Base-by-base conservation (phyloP, 805 yeast genomes). In the Brettanomyces bruxellensis region DNA sequence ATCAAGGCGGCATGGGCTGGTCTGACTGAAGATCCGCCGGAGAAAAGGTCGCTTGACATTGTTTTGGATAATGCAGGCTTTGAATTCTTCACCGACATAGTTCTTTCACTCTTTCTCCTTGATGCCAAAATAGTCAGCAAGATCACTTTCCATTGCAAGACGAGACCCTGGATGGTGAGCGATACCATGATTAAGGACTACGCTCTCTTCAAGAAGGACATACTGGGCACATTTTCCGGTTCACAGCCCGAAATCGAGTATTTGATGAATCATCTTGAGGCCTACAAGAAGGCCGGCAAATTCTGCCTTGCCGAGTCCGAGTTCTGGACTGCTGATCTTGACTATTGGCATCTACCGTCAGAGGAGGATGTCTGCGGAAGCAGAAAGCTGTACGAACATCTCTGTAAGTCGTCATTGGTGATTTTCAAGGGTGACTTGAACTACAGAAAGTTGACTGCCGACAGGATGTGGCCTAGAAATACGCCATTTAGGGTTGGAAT, bases 111-210 rank as follows among this genome's bases (percentile, higher is more conserved):
- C 41, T 83, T 84, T 61, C 57, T 86, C 50, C 65, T 93, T 24
- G 95, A 90, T 55, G 66, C 86, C 13, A 75, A 77, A n/a, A 61
- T 90, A 23, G 81, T 78, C 13, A 67, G 70, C 23, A 69, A 75
- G 47, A 78, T 91, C 49, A 82, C 79, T 18, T 71, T 90, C 51
- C 99, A 93, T 64, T 88, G 95, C 52, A 93, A 93, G 64, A 78
- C 80, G 44, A 76, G 89, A 49, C 97, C 98, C 34, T 93, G 98
- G 95, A 91, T 93, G 83, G 98, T 93, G 18, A 86, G 96, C 54
- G 99, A 93, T 64, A 95, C 93, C 7, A 80, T 89, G 79, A 77
- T 86, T 28, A 81, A 80, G 57, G 99, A 93, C 66, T 79, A 87
- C 49, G 69, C 71, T 41, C 59, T 72, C 30, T 69, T 87, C 45